Percentiles rank a stretch among this genome's conserved stretches.
These are phyloP conservation scores for Trichophyton rubrum DNA, from an alignment of 2,329 filamentous ascomycete genomes.

Conservation along the genomic window DNA sequence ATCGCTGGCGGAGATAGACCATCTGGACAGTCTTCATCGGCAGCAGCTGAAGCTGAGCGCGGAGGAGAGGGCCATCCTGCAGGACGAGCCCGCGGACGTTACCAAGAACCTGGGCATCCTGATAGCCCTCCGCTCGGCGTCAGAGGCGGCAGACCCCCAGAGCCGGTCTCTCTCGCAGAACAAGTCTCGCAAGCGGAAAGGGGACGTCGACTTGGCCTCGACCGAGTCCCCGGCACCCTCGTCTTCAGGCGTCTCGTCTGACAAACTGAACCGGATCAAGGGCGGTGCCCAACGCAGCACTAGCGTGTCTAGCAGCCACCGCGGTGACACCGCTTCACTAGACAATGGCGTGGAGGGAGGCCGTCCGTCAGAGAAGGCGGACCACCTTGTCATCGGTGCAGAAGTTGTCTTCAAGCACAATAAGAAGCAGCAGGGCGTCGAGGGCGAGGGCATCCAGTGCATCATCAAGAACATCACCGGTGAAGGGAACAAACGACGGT, in stretches of 20 bases:
- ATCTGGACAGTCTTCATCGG: conserved; percentile 35
- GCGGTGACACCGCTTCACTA: conserved; percentile 27
- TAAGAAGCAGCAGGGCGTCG: conserved; percentile 39
- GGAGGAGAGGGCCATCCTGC: conserved; percentile 37
- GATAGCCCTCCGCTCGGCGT: conserved; percentile 37
- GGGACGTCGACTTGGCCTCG: conserved; percentile 32
- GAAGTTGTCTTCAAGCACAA: conserved; percentile 41
- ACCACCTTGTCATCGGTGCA: conserved; percentile 34
- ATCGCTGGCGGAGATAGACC: conserved; percentile 29
- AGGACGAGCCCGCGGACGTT: conserved; percentile 39
- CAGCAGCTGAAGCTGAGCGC: conserved; percentile 37
- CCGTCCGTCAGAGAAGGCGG: conserved; percentile 33
- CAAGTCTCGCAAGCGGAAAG: conserved; percentile 37
- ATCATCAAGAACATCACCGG: conserved; percentile 64
- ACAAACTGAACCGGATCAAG: conserved; percentile 35
- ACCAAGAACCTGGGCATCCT: conserved; percentile 40
- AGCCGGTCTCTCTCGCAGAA: conserved; percentile 27
- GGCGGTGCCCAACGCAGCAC: conserved; percentile 28
- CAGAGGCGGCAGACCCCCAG: conserved; percentile 34
- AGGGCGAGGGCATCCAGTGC: conserved; percentile 54
- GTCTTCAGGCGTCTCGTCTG: conserved; percentile 24
- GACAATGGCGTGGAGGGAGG: conserved; percentile 35
- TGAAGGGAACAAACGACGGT: conserved; percentile 57
- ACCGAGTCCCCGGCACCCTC: conserved; percentile 36
- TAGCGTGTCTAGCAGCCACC: conserved; percentile 32